phyloP scores from a whole-genome alignment of 169 alveolate species.

The Cryptosporidium felis region DNA sequence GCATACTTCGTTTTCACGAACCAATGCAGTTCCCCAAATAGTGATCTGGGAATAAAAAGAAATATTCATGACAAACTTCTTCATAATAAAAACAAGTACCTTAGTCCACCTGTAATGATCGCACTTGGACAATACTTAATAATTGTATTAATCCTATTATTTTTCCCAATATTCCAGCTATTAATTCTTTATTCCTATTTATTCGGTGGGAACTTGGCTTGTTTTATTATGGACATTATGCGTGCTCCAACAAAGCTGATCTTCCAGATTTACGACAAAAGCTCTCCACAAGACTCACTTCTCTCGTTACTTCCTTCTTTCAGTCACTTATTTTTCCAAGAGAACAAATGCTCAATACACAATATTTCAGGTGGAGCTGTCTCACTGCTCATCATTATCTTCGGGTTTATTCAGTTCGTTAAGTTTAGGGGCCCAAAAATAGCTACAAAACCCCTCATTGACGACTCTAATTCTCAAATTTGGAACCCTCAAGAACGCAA shows the following conservation, averaged over 20 bases:
- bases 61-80: conserved; percentile 8
- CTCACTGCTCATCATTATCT: neutral
- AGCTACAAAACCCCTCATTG: conserved; percentile 52
- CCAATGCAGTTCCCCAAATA: conserved; percentile 61
- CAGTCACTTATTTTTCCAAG: neutral
- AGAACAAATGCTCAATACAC: conserved; percentile 10
- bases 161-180: conserved; percentile 17
- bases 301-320: neutral
- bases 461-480: conserved; percentile 26
- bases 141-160: neutral
- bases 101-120: conserved; percentile 25
- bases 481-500: conserved; percentile 10
- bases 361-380: neutral
- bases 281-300: neutral
- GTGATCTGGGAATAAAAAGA: conserved; percentile 45
- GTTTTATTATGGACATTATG: conserved; percentile 12
- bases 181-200: neutral
- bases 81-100: neutral
- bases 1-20: conserved; percentile 43
- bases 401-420: conserved; percentile 47
- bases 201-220: conserved; percentile 11
- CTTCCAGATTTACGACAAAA: neutral
- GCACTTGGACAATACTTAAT: conserved; percentile 45
- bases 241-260: conserved; percentile 2
- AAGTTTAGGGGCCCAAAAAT: conserved; percentile 29